Base-by-base conservation (phyloP, 352 stramenopile species). In the Plasmopara viticola region DNA sequence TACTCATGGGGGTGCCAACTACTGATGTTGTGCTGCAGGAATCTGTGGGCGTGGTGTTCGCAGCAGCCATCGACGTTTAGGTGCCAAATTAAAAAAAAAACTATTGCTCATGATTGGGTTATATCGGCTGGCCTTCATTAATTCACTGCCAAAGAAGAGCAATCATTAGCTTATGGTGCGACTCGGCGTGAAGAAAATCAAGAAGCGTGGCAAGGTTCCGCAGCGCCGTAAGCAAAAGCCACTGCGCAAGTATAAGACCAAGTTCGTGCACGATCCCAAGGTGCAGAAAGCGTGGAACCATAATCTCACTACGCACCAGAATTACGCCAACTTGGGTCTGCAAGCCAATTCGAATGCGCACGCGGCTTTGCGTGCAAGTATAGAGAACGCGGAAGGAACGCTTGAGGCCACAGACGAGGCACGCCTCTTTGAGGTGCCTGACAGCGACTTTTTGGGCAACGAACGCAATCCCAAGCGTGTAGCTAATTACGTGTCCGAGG, bases 261-360 rank as follows among this genome's bases (percentile, higher is more conserved):
- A 70, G 20, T 92, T 86, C 41, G 76, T 90, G 46, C 71, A 79
- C 45, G 78, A 91, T 68, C 61, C 74, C 18, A 69, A 74, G 43
- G 73, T 91, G 61, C 75, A 86, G 56, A 48, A 76, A 56, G 68
- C 85, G 29, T 92, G 82, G 82, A 58, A 90, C 56, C 82, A 92
- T 68, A 74, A 80, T 46, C 73, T 83, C 61, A 92, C 82, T 38
- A 86, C 75, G 30, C 71, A 66, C 58, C 82, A 92, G 55, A 92
- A 92, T 69, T 92, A 90, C 65, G 77, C 61, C 29, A 72, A 74
- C 7, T 81, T 92, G 42, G 82, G 79, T 0, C 68, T 92, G 20
- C 64, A 81, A 46, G 70, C 56, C 43, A 62, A 92, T 56, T 78
- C 82, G 17, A 92, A 92, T 70, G 69, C 62, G 39, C 59, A 77